Evolutionary conservation across 306 rosid genomes (phyloP).

Genomic region (Echinosophora koreensis): DNA sequence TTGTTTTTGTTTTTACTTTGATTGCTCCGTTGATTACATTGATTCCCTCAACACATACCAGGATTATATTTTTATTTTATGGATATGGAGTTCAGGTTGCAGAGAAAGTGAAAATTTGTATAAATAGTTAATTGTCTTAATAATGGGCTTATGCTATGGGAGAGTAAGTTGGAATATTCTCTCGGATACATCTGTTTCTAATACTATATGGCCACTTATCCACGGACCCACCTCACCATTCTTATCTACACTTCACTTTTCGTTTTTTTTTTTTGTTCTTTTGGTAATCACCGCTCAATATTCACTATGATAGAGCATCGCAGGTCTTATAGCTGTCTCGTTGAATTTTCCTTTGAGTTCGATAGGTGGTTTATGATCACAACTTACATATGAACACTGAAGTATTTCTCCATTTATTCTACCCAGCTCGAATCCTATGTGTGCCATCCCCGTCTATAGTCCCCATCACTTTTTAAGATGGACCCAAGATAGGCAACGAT

Average conservation of each 20-base stretch:
- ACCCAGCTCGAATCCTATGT: constrained; percentile 22
- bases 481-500: constrained; percentile 27
- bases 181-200: constrained; percentile 17
- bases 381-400: not conserved
- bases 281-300: not conserved
- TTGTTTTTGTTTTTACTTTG: not conserved
- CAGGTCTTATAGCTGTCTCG: constrained; percentile 14
- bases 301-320: not conserved
- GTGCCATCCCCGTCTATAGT: constrained; percentile 26
- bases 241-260: not conserved
- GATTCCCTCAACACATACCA: not conserved
- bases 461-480: constrained; percentile 25
- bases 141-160: constrained; percentile 2
- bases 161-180: constrained; percentile 14
- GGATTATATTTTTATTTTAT: constrained; percentile 17
- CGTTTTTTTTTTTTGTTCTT: not conserved
- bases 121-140: constrained; percentile 1
- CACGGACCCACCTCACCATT: not conserved
- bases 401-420: constrained; percentile 28
- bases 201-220: constrained; percentile 4
- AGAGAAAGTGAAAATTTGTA: constrained; percentile 1
- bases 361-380: constrained; percentile 11
- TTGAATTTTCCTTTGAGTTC: constrained; percentile 20
- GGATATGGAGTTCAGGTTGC: constrained; percentile 21
- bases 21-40: not conserved